Base-by-base conservation (phyloP, 1,284 basidiomycete genomes). In the Paramarasmius palmivorus region DNA sequence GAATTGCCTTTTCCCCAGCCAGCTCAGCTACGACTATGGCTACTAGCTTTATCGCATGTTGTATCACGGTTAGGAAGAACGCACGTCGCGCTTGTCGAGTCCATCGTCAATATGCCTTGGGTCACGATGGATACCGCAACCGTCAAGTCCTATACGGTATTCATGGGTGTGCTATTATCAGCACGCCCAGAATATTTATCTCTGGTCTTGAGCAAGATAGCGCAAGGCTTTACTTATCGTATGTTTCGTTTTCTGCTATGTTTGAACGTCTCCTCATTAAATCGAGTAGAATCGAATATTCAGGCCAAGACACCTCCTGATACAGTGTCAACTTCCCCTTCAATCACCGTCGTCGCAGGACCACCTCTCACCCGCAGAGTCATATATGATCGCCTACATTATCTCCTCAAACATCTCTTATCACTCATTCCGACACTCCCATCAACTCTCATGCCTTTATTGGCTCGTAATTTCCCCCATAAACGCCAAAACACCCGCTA, bases 171-270 rank as follows among this genome's bases (percentile, higher is more conserved):
- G 74, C 83, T 99, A 36, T 85, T 98, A 59, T 94, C 90, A 60
- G 94, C 96, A n/a, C 78, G 92, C 58, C 91, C 93, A 56, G 93
- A 96, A 70, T 99, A 97, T 75, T 80, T 97, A 29, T 88, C 86
- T 34, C 79, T 90, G 56, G 87, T 98, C 8, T 81, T 98, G 9
- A 79, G 79, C 52, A 93, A 85, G 69, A 86, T 92, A 37, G 84
- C 94, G 6, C 86, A 87, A 55, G 93, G 93, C 12, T 83, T 98
- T 54, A 92, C 92, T 19, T 88, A 92, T 77, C 92, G 95, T 97
- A 72, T 70, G 94, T 78, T 26, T 15, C 17, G 10, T 20, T 20
- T 57, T 53, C 55, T 34, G 23, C 53, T 42, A 36, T 15, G 52
- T 40, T 50, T 53, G 7, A 32, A 40, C 29, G 12, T 26, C n/a